Percentiles rank a stretch among this genome's conserved stretches.
These are phyloP conservation scores for Melanopsichium pennsylvanicum DNA, from an alignment of 1,284 basidiomycete species.

Conservation along the genomic window DNA sequence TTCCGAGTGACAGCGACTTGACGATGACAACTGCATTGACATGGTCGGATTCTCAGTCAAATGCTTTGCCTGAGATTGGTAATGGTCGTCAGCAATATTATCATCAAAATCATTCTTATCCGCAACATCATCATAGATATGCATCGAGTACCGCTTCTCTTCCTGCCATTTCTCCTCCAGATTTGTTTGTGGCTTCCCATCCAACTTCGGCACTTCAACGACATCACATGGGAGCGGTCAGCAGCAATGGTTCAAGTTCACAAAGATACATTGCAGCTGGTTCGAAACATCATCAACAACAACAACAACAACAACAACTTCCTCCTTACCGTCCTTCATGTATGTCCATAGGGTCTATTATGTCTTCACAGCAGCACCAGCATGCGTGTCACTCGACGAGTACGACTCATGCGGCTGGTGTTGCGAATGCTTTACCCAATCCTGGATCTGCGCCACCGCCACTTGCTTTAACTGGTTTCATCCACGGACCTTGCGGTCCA, in stretches of 20 bases:
- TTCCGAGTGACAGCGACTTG: conserved; percentile 18
- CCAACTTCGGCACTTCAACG: too few species aligned
- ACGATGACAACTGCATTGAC: conserved; percentile 18
- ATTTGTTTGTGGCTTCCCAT: neutral
- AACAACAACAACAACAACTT: too few species aligned
- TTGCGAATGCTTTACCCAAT: too few species aligned
- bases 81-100: too few species aligned
- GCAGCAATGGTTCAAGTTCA: neutral
- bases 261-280: conserved; percentile 8
- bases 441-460: conserved; percentile 1
- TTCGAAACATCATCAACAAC: conserved; percentile 18
- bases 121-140: conserved; percentile 24
- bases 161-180: conserved; percentile 14
- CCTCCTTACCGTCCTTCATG: conserved; percentile 11
- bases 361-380: conserved; percentile 6
- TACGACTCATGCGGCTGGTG: too few species aligned
- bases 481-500: conserved; percentile 21
- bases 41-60: conserved; percentile 6
- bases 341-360: conserved; percentile 2
- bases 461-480: conserved; percentile 7
- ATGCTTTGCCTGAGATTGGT: conserved; percentile 12
- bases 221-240: too few species aligned
- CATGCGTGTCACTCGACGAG: conserved; percentile 2
- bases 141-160: conserved; percentile 19
- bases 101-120: too few species aligned